Base-by-base conservation (phyloP, 495 filamentous ascomycete genomes). In the Aspergillus wentii region DNA sequence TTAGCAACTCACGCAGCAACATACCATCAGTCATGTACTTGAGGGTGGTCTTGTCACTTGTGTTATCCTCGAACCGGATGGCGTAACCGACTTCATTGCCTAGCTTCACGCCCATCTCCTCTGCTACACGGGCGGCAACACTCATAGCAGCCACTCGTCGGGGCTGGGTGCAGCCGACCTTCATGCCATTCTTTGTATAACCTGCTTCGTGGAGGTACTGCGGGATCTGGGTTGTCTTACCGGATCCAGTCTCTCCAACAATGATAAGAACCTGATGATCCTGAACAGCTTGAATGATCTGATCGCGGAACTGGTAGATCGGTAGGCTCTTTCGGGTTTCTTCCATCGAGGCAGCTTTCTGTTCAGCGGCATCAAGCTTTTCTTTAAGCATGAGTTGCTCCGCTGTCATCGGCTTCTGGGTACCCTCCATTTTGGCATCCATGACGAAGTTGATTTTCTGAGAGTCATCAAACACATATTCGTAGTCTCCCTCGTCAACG, bases 11-110 rank as follows among this genome's bases (percentile, higher is more conserved):
- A 52, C 90, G 76, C 14, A 97, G 69, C 29, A 97, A 71, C 89
- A 97, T 96, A 43, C 92, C 92, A 56, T 98, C 92, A 2, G 92
- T 98, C 88, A 95, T 94, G 57, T 95, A 98, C 60, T 96, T 95
- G 17, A 98, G 61, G 27, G 90, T 72, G 0, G 92, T 97, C 64
- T 95, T 94, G 45, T 95, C 88, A 51, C 78, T 88, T 1, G 92
- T 96, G 30, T 80, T 79, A 58, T 98, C 88, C 52, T 98, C 92
- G 53, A 97, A 98, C 38, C 92, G 84, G 48, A 98, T 95, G 2
- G 85, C 82, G 58, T 98, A 98, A 22, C 92, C 92, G 21, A 96
- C 91, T 52, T 95, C 87, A 48, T 88, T 88, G 1, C 92, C 92
- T 13, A 97, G 59, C 58, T 86, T 90, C 22, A 87, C 83, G 3